Percentiles rank a stretch among this genome's conserved stretches.
Evolutionary conservation across 345 rosid genomes (phyloP).

Genomic region (Aegle marmelos): DNA sequence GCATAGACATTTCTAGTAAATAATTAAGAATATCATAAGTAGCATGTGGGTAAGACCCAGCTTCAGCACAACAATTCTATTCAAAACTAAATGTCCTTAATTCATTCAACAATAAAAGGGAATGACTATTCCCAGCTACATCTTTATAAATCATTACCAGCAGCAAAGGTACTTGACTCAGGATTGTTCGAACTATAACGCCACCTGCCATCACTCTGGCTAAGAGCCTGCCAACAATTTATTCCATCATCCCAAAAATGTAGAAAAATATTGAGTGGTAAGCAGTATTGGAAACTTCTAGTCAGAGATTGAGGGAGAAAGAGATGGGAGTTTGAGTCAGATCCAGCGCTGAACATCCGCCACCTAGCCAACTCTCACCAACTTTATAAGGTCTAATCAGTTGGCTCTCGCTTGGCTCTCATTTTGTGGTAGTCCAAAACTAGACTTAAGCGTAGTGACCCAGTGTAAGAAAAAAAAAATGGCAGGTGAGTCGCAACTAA

Average conservation of each 20-base stretch:
- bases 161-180: constrained; percentile 83
- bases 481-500: constrained; percentile 31
- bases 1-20: neutral
- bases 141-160: constrained; percentile 49
- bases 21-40: neutral
- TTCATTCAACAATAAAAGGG: neutral
- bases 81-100: neutral
- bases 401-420: neutral
- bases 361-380: constrained; percentile 10
- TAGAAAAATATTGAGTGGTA: neutral
- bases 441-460: neutral
- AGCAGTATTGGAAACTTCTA: neutral
- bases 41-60: neutral
- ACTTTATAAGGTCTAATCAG: constrained; percentile 14
- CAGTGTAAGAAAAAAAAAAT: constrained; percentile 8
- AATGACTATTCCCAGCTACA: neutral
- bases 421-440: neutral
- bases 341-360: neutral
- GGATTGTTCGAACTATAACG: constrained; percentile 74
- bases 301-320: neutral
- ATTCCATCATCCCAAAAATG: constrained; percentile 15
- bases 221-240: constrained; percentile 60
- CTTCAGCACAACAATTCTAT: neutral
- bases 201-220: constrained; percentile 98
- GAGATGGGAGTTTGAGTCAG: neutral